Conservation (phyloP, 148 eudicot species). For the Mesembryanthemum crystallinum region DNA sequence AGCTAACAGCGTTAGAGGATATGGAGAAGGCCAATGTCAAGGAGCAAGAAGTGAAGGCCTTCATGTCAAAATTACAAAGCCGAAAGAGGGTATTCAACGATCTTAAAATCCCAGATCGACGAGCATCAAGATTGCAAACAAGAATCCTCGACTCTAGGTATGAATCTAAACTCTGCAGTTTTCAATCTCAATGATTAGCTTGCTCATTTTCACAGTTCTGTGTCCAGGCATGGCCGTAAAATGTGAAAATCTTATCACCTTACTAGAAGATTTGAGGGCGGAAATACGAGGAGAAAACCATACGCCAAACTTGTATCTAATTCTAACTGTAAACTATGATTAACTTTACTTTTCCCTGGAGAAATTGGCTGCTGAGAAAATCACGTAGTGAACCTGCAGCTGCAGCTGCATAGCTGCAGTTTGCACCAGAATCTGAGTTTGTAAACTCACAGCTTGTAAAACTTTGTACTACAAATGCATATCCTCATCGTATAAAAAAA, state of each 20-base stretch:
- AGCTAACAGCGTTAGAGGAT: constrained; percentile 31
- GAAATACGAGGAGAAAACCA: not conserved
- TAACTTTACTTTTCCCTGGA: not conserved
- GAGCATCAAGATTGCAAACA: constrained; percentile 19
- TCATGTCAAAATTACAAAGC: constrained; percentile 22
- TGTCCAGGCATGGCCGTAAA: constrained; percentile 42
- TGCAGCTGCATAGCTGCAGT: not conserved
- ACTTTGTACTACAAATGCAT: not conserved
- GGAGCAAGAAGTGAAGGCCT: constrained; percentile 22
- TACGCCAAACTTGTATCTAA: not conserved
- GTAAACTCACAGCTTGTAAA: not conserved
- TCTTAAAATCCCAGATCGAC: constrained; percentile 26
- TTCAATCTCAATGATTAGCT: not conserved
- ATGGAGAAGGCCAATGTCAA: constrained; percentile 18
- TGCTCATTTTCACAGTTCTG: not conserved
- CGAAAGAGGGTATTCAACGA: constrained; percentile 27
- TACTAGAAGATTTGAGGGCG: not conserved
- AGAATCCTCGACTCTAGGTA: constrained; percentile 49
- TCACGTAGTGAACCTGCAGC: not conserved
- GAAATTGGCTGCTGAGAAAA: not conserved
- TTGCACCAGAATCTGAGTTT: no score
- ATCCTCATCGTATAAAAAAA: not conserved
- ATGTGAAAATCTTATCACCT: constrained; percentile 28
- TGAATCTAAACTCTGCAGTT: not conserved
- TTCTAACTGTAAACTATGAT: not conserved